Base-by-base conservation (phyloP, 1,139 yeast species). In the Suhomyces yuchorum region DNA sequence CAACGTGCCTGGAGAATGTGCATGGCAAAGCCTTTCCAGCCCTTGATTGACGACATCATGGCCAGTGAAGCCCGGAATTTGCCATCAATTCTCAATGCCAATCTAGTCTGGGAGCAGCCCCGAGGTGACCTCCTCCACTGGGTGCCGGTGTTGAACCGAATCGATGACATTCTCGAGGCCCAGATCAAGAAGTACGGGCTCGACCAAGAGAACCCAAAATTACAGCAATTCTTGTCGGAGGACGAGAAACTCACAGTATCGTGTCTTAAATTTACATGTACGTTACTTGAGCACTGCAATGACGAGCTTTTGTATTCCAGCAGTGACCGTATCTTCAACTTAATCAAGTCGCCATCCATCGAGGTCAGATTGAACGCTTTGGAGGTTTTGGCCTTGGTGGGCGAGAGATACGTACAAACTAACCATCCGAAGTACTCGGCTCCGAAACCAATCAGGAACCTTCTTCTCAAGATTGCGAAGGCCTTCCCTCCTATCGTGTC, bases 91-190 rank as follows among this genome's bases (percentile, higher is more conserved):
- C 62, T 78, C 39, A 49, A 51, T 7, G 56, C 54, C 12, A 66
- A 75, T 51, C 55, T 68, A 51, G 47, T 44, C 34, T 85, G 93
- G 92, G 79, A 81, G 52, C 72, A 85, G 40, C 87, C 92, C 2
- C 74, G 83, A 50, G 91, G 90, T 24, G 92, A 88, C 56, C 66
- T 92, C 40, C 78, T 79, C 55, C 85, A 84, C 51, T 92, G 96
- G 96, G 78, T 88, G 18, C 78, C 85, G 0, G 81, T 89, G 1
- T 71, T 92, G 55, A 87, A 91, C 63, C 74, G 85, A 55, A 82
- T 91, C 57, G 97, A 91, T 61, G 77, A 73, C 12, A 75, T 88
- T 17, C 70, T 89, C 48, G 87, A 84, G 46, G 56, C 57, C 4
- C 67, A 77, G 36, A 78, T 86, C 22, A 65, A 66, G 12, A 80